Base-by-base conservation (phyloP, 306 rosid species). In the Quillaja saponaria region DNA sequence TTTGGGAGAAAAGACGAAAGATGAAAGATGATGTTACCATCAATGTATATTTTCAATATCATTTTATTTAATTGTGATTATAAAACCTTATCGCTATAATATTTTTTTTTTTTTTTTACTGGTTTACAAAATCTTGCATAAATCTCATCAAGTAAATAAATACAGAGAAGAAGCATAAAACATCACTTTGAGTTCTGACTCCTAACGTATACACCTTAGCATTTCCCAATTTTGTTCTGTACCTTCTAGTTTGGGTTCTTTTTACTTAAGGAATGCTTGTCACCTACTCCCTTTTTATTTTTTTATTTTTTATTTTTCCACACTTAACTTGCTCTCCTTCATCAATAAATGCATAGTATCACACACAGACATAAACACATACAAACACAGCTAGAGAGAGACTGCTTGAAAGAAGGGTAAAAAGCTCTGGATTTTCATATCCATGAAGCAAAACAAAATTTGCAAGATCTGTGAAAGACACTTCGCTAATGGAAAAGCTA, bases 401-500 rank as follows among this genome's bases (percentile, higher is more conserved):
- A 55, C 25, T 14, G 31, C 31, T 25, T 25, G 31, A 25, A 25
- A 25, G 31, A 25, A 25, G 31, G n/a, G n/a, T n/a, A n/a, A 25
- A 25, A 25, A 25, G 31, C 31, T 25, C 31, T 0, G 0, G 5
- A 41, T 21, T 66, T 41, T 64, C 21, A 38, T 50, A 66, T 25
- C 71, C 35, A 89, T 90, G 91, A 81, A 74, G 49, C 77, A 62
- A 49, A 72, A 55, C 3, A 45, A 62, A 9, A 55, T 33, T 62
- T 86, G 87, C 59, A 58, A 64, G 69, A 78, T 90, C 72, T 82
- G 95, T 37, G 49, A 34, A 35, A 82, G 49, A 77, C n/a, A 66
- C 19, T 86, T 77, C 63, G 10, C 81, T 3, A 77, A 38, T 41
- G 91, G 83, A 35, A 86, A 78, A 71, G 87, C 90, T 59, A 51